Evolutionary conservation across 129 eudicot genomes (phyloP).

Genomic region (Flaveria sonorensis): DNA sequence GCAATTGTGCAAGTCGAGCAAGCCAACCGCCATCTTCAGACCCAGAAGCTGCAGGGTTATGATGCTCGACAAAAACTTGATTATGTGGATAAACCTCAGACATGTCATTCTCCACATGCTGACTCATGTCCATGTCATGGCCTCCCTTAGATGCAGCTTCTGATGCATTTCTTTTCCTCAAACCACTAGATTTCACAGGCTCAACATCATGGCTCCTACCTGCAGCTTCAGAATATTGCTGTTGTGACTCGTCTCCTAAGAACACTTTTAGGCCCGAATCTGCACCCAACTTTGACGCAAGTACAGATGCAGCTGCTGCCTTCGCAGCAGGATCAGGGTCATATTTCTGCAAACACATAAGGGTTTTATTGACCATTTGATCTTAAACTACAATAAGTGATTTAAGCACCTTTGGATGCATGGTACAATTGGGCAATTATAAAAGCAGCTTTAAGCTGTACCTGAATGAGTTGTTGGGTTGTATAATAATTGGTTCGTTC

Average conservation of each 20-base stretch:
- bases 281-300: slow-evolving; percentile 81
- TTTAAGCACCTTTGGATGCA: not conserved
- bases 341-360: slow-evolving; percentile 61
- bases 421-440: slow-evolving; percentile 1
- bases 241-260: slow-evolving; percentile 59
- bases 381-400: not conserved
- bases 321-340: slow-evolving; percentile 96
- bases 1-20: slow-evolving; percentile 85
- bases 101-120: slow-evolving; percentile 29
- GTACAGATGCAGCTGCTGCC: slow-evolving; percentile 92
- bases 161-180: slow-evolving; percentile 61
- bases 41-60: slow-evolving; percentile 41
- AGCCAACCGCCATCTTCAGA: slow-evolving; percentile 84
- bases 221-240: slow-evolving; percentile 33
- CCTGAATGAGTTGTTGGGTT: slow-evolving; percentile 99
- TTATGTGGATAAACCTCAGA: slow-evolving; percentile 39
- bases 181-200: slow-evolving; percentile 55
- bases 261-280: slow-evolving; percentile 77
- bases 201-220: slow-evolving; percentile 80
- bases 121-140: slow-evolving; percentile 46
- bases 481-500: slow-evolving; percentile 83
- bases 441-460: slow-evolving; percentile 13
- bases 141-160: slow-evolving; percentile 45
- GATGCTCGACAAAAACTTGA: slow-evolving; percentile 73
- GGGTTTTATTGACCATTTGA: not conserved